Base-by-base conservation (phyloP, 768 basidiomycete species). In the Coprinopsis strossmayeri region DNA sequence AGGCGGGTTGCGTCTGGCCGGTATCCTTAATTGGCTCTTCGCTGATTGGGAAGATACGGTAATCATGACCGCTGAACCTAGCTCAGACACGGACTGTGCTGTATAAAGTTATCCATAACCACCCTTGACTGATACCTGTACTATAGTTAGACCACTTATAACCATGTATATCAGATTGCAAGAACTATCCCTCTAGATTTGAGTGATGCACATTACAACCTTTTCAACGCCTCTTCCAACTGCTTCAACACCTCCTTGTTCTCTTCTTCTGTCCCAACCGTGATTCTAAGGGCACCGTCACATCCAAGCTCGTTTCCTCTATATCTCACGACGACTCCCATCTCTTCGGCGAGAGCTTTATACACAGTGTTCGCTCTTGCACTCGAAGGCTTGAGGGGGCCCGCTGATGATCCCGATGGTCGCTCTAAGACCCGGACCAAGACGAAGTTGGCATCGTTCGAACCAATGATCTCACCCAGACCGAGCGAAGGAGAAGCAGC, bases 391-490 rank as follows among this genome's bases (percentile, higher is more conserved):
- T 66, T 69, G 27, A 45, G 27, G 3, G 12, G 27, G 21, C 2
- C 20, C 1, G 17, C 27, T 7, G 34, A 35, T 9, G 12, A 25
- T 9, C n/a, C 2, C 24, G 39, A 26, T 3, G 35, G 39, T 17
- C 25, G 20, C 35, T 73, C 73, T 9, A 91, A 67, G 20, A 98
- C 72, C 11, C 89, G 90, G 0, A 91, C 75, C 58, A 98, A 40
- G 27, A 98, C 61, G 59, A 99, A 99, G 64, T 99, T 99, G 15
- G 91, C 93, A 59, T 93, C 71, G 62, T 86, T 87, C 0, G 77
- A 84, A 0, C 96, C 95, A 23, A 97, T 81, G 7, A 76, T 69
- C 10, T 63, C 34, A 1, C 91, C 90, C 0, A 91, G 62, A 0
- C 84, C 84, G 18, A 84, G 56, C 11, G 70, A 42, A 0, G 57